Conservation (phyloP, 257 asterid genomes). For the Solanum appendiculatum region DNA sequence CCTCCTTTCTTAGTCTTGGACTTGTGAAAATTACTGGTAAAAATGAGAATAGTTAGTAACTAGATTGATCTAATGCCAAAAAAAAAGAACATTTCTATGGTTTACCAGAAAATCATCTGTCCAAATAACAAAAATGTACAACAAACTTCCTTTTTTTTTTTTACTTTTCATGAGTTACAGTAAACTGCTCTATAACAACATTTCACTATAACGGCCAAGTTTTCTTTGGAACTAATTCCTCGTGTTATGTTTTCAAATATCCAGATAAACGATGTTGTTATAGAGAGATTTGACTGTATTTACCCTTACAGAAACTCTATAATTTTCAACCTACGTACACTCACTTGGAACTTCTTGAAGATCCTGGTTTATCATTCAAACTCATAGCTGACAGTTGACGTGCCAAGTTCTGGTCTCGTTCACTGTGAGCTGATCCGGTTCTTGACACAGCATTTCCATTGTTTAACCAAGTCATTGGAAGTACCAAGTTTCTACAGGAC, state of each 20-base stretch:
- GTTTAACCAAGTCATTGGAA: conserved; percentile 13
- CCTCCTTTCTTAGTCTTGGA: not conserved
- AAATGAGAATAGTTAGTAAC: not conserved
- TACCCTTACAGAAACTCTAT: not conserved
- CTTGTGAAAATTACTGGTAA: not conserved
- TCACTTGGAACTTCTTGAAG: not conserved
- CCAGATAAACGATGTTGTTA: not conserved
- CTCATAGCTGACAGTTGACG: not conserved
- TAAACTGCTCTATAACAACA: not conserved
- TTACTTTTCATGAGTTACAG: not conserved
- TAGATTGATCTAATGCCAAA: not conserved
- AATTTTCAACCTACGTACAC: not conserved
- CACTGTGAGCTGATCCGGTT: not conserved
- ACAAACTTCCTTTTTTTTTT: not conserved
- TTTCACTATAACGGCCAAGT: not conserved
- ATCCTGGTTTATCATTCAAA: not conserved
- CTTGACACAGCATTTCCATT: not conserved
- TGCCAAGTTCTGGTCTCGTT: not conserved
- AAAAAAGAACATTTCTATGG: not conserved
- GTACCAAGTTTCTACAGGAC: conserved; percentile 7
- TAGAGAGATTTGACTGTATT: not conserved
- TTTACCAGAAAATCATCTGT: not conserved
- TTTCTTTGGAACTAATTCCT: not conserved
- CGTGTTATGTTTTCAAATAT: not conserved
- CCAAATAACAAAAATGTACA: not conserved